Percentiles rank a stretch among this genome's conserved stretches.
phyloP scores from a whole-genome alignment of 441 rosid species.

The Pelargonium cotyledonis region DNA sequence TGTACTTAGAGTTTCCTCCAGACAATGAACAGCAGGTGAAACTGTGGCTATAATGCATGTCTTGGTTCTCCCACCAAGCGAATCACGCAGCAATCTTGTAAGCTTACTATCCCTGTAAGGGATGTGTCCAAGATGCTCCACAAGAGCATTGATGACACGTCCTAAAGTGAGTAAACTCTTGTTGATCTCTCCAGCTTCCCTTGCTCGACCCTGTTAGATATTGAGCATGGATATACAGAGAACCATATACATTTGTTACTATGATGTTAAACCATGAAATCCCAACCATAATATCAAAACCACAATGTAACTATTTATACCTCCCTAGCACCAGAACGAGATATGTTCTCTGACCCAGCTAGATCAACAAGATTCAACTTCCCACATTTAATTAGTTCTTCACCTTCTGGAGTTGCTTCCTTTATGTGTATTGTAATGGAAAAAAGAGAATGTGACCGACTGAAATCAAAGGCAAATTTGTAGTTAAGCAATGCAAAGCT shows the following conservation, averaged over 20 bases:
- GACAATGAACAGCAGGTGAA: slow-evolving; percentile 83
- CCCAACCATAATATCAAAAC: neutral
- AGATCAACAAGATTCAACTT: slow-evolving; percentile 97
- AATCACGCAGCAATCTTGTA: slow-evolving; percentile 91
- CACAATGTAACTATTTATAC: slow-evolving; percentile 31
- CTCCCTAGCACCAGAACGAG: slow-evolving; percentile 98
- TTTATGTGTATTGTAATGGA: slow-evolving; percentile 94
- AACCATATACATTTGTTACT: neutral
- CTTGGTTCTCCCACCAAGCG: slow-evolving; percentile 97
- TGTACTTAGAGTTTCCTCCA: slow-evolving; percentile 98
- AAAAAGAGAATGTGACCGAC: slow-evolving; percentile 97
- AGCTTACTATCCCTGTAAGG: slow-evolving; percentile 98
- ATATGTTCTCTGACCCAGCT: slow-evolving; percentile 98
- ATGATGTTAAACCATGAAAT: neutral
- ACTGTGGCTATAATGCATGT: slow-evolving; percentile 94
- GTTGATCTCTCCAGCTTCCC: too few relatives aligned
- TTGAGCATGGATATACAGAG: neutral
- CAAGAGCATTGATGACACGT: slow-evolving; percentile 92
- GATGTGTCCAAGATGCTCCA: slow-evolving; percentile 93
- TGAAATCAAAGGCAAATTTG: slow-evolving; percentile 23
- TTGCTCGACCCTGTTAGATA: slow-evolving; percentile 81
- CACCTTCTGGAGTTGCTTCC: slow-evolving; percentile 96
- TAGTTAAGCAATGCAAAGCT: neutral
- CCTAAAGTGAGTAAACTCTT: slow-evolving; percentile 98
- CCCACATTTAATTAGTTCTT: slow-evolving; percentile 95